A percentile compares a stretch with the other conserved stretches of the same genome.
phyloP scores from a whole-genome alignment of 148 eudicot species.

The Rhododendron vialii region DNA sequence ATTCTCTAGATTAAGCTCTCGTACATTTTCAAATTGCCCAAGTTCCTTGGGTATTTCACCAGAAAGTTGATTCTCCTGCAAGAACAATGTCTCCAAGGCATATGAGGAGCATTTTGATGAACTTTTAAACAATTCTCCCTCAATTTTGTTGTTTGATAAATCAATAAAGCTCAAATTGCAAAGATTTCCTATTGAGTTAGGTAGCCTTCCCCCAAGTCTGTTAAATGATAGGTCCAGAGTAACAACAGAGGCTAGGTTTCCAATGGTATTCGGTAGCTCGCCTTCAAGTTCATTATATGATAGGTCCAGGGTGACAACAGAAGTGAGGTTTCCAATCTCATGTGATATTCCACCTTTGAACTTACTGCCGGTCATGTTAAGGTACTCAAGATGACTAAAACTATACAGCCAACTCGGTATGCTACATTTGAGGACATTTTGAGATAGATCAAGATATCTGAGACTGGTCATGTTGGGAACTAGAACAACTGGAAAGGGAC shows the following conservation, averaged over 20 bases:
- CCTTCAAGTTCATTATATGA: not conserved
- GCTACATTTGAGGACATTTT: not conserved
- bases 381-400: not conserved
- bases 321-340: constrained; percentile 18
- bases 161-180: not conserved
- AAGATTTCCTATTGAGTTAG: not conserved
- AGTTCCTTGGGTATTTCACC: not conserved
- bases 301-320: not conserved
- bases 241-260: constrained; percentile 6
- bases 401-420: constrained; percentile 7
- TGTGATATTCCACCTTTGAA: constrained; percentile 1
- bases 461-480: not conserved
- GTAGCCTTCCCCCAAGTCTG: not conserved
- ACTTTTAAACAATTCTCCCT: not conserved
- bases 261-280: not conserved
- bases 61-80: not conserved
- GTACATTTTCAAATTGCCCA: not conserved
- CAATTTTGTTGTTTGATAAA: not conserved
- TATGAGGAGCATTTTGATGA: not conserved
- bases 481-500: not conserved
- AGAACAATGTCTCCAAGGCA: not conserved
- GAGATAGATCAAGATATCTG: not conserved
- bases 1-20: not conserved
- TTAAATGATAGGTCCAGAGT: constrained; percentile 8
- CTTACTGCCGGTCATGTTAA: not conserved